phyloP scores from a whole-genome alignment of 2,329 filamentous ascomycete genomes.

The Talaromyces sp. region DNA sequence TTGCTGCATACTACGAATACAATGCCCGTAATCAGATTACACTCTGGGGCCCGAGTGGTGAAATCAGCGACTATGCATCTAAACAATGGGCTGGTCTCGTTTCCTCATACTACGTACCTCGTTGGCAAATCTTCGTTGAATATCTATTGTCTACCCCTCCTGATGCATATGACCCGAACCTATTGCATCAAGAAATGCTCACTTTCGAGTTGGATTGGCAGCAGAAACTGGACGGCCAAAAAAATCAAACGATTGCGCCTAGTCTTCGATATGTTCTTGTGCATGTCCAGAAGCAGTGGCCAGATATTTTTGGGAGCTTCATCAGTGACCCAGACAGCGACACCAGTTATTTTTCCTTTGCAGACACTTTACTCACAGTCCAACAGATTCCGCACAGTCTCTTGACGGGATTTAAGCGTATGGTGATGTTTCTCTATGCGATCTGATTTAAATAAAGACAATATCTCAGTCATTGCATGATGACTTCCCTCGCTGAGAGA shows the following conservation, averaged over 20 bases:
- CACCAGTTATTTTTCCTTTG: no score
- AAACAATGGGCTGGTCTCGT: constrained; percentile 48
- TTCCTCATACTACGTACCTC: constrained; percentile 41
- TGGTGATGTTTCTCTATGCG: no score
- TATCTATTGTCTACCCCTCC: constrained; percentile 26
- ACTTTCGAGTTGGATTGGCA: constrained; percentile 14
- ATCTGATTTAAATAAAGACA: no score
- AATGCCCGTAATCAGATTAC: constrained; percentile 49
- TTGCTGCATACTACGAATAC: constrained; percentile 39
- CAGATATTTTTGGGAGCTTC: not conserved
- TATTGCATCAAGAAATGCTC: not conserved
- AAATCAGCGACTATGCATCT: constrained; percentile 48
- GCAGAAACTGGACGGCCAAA: not conserved
- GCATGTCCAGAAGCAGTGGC: no score
- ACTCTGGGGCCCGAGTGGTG: constrained; percentile 45
- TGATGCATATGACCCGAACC: constrained; percentile 18
- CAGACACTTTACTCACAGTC: no score
- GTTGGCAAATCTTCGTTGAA: constrained; percentile 46
- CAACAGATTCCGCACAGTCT: no score
- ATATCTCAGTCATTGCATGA: no score
- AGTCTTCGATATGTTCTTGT: no score
- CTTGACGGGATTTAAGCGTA: no score
- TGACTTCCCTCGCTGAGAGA: no score
- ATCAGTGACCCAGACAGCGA: not conserved
- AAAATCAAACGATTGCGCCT: no score